These are phyloP conservation scores for Cadophora sp. DNA, from an alignment of 2,329 filamentous ascomycete genomes.

Conservation along the genomic window DNA sequence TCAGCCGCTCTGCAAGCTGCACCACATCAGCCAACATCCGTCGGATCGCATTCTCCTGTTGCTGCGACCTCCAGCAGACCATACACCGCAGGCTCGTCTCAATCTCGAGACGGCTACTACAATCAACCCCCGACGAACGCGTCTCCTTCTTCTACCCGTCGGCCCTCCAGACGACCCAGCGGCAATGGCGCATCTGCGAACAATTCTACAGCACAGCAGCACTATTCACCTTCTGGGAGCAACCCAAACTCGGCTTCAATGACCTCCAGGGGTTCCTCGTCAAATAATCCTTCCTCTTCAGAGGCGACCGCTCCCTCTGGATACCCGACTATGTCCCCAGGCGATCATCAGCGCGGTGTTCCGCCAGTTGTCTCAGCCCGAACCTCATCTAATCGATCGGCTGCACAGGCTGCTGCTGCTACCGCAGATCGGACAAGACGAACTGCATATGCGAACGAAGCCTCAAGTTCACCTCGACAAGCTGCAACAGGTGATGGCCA, in stretches of 20 bases:
- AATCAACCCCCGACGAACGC: slow-evolving; percentile 45
- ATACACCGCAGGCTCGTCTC: slow-evolving; percentile 60
- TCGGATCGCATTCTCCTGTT: slow-evolving; percentile 55
- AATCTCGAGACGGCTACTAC: slow-evolving; percentile 62
- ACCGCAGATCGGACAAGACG: slow-evolving; percentile 40
- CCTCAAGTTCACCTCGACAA: slow-evolving; percentile 36
- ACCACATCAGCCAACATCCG: slow-evolving; percentile 58
- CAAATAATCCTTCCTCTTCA: slow-evolving; percentile 43
- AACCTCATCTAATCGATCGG: slow-evolving; percentile 75
- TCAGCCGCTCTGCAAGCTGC: slow-evolving; percentile 68
- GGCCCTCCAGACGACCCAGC: slow-evolving; percentile 60
- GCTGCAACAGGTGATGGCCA: slow-evolving; percentile 36
- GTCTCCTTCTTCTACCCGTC: slow-evolving; percentile 58
- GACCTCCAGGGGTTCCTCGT: slow-evolving; percentile 43
- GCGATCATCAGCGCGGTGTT: slow-evolving; percentile 64
- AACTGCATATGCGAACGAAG: slow-evolving; percentile 36
- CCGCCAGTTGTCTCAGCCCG: slow-evolving; percentile 79
- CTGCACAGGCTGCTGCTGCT: slow-evolving; percentile 46
- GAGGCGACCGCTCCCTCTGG: slow-evolving; percentile 51
- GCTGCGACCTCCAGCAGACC: slow-evolving; percentile 56
- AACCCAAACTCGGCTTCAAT: slow-evolving; percentile 32
- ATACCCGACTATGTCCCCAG: slow-evolving; percentile 43
- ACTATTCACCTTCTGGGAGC: slow-evolving; percentile 40
- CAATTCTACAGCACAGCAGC: slow-evolving; percentile 36
- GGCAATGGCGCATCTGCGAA: slow-evolving; percentile 52